A percentile compares a stretch with the other conserved stretches of the same genome.
These are phyloP conservation scores for Carex cristatella DNA, from an alignment of 176 grass and related monocot species.

Conservation along the genomic window DNA sequence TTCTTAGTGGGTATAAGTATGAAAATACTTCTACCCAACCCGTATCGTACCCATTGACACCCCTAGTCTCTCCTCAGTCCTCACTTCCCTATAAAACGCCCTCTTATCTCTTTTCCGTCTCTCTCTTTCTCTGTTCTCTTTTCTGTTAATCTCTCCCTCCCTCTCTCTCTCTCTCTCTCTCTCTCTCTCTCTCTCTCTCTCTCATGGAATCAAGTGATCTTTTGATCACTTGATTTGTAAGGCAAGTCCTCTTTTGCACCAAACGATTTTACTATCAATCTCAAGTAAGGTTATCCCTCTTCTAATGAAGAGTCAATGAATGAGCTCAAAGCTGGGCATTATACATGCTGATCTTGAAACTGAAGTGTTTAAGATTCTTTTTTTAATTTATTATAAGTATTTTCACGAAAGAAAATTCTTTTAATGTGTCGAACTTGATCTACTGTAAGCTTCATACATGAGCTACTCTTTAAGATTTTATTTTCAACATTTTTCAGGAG, in stretches of 20 bases:
- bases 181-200: neutral
- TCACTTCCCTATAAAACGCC: no score
- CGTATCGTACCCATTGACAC: no score
- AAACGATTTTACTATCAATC: conserved; percentile 8
- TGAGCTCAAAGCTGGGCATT: neutral
- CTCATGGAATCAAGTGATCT: neutral
- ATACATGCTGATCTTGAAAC: conserved; percentile 7
- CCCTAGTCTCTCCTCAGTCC: no score
- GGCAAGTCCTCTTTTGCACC: neutral
- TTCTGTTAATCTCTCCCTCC: neutral
- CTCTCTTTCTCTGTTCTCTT: conserved; percentile 6
- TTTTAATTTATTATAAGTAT: neutral
- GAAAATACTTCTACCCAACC: no score
- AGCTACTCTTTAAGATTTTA: neutral
- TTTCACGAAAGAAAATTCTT: no score
- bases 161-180: no score
- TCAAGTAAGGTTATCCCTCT: neutral
- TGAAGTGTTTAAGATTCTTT: neutral
- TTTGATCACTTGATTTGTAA: neutral
- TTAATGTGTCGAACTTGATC: neutral
- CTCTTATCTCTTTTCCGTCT: no score
- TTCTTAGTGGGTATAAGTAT: no score
- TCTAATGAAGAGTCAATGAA: neutral
- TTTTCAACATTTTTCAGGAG: neutral
- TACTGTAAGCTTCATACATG: neutral